A percentile compares a stretch with the other conserved stretches of the same genome.
These are phyloP conservation scores for Akanthomyces uredinophilus DNA, from an alignment of 2,329 filamentous ascomycete species.

Conservation along the genomic window DNA sequence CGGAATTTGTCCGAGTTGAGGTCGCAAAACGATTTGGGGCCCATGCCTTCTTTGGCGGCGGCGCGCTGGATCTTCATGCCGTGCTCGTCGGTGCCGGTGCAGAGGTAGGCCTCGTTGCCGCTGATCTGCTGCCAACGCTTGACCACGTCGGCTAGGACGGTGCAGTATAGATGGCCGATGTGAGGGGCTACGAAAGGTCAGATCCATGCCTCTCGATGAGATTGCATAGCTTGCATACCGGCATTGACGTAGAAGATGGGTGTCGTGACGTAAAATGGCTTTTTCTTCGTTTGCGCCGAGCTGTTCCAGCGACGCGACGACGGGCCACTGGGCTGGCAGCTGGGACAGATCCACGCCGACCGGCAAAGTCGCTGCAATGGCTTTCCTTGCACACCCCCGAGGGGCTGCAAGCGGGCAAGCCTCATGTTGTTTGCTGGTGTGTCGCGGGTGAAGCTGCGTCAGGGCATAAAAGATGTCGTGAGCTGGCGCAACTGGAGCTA, in stretches of 20 bases:
- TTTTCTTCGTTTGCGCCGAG: slow-evolving; percentile 34
- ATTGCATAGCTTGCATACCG: slow-evolving; percentile 41
- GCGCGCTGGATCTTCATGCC: slow-evolving; percentile 96
- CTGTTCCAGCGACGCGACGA: slow-evolving; percentile 27
- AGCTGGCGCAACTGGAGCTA: not conserved
- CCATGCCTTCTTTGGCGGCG: slow-evolving; percentile 62
- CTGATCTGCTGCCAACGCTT: slow-evolving; percentile 86
- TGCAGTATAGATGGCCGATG: slow-evolving; percentile 89
- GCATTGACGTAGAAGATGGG: slow-evolving; percentile 99
- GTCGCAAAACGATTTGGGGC: slow-evolving; percentile 85
- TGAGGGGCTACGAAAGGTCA: slow-evolving; percentile 63
- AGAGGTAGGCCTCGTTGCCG: slow-evolving; percentile 65
- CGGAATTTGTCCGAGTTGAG: slow-evolving; percentile 74
- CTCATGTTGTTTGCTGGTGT: slow-evolving; percentile 22
- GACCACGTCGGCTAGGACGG: slow-evolving; percentile 83
- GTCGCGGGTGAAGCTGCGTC: not conserved
- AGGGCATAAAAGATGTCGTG: not conserved
- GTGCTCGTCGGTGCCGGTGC: slow-evolving; percentile 95
- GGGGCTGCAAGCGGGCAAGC: slow-evolving; percentile 23
- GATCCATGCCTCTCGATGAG: slow-evolving; percentile 10
- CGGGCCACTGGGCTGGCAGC: slow-evolving; percentile 23
- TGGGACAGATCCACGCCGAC: slow-evolving; percentile 25
- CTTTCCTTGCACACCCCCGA: slow-evolving; percentile 21
- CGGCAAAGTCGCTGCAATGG: slow-evolving; percentile 19
- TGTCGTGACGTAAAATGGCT: slow-evolving; percentile 92